Percentiles rank a stretch among this genome's conserved stretches.
These are phyloP conservation scores for Hemisphaericaspora nanyangensis DNA, from an alignment of 805 yeast genomes.

Conservation along the genomic window DNA sequence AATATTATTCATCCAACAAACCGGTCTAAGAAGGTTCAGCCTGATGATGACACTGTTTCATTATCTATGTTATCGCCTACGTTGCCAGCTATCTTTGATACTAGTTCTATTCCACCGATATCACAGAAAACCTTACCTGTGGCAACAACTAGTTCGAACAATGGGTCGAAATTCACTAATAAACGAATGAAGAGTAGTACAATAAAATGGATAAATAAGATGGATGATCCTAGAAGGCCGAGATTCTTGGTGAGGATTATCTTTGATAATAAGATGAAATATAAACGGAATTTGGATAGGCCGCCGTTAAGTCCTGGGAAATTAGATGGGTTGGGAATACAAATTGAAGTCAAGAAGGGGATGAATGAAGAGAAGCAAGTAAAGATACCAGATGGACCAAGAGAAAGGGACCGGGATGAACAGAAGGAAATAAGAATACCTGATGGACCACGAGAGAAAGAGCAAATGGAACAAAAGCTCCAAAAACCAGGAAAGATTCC, in stretches of 20 bases:
- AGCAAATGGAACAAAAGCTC: neutral
- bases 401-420: neutral
- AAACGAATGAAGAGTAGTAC: slow-evolving; percentile 5
- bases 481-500: neutral
- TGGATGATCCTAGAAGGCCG: slow-evolving; percentile 17
- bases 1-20: neutral
- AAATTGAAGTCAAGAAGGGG: slow-evolving; percentile 6
- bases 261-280: slow-evolving; percentile 16
- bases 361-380: too few relatives aligned
- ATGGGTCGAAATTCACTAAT: slow-evolving; percentile 5
- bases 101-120: neutral
- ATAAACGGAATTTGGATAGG: slow-evolving; percentile 9
- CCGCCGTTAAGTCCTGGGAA: slow-evolving; percentile 3
- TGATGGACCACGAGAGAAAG: neutral
- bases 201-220: slow-evolving; percentile 28
- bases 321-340: slow-evolving; percentile 10
- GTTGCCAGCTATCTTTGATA: slow-evolving; percentile 25
- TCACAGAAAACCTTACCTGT: neutral
- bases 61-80: slow-evolving; percentile 32
- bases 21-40: neutral
- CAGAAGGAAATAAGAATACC: neutral
- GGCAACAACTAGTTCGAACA: neutral
- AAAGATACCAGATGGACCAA: too few relatives aligned
- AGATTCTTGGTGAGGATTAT: slow-evolving; percentile 15
- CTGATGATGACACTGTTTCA: slow-evolving; percentile 16